Percentiles rank a stretch among this genome's conserved stretches.
phyloP scores from a whole-genome alignment of 2,329 filamentous ascomycete genomes.

The Talaromyces sp. region DNA sequence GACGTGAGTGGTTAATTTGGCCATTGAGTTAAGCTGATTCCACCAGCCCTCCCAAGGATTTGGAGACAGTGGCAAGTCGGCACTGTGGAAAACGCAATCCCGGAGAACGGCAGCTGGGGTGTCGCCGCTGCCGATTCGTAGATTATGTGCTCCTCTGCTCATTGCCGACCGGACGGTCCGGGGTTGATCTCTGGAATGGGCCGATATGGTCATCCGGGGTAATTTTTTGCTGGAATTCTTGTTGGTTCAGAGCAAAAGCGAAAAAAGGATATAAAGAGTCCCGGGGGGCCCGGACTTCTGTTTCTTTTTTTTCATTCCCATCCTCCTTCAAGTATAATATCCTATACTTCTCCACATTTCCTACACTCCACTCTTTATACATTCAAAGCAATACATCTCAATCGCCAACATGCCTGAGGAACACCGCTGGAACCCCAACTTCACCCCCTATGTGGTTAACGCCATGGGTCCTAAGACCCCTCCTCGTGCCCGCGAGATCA shows the following conservation, averaged over 20 bases:
- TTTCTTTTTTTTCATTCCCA: background rate
- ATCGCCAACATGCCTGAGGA: conserved; percentile 22
- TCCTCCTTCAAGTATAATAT: background rate
- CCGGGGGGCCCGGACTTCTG: background rate
- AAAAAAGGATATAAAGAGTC: background rate
- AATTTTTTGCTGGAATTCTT: background rate
- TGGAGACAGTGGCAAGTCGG: conserved; percentile 5
- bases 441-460: conserved; percentile 73
- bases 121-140: conserved; percentile 12
- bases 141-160: conserved; percentile 1
- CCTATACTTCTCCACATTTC: background rate
- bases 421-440: conserved; percentile 64
- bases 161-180: conserved; percentile 14
- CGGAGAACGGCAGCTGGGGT: conserved; percentile 17
- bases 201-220: conserved; percentile 10
- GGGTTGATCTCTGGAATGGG: conserved; percentile 3
- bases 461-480: conserved; percentile 71
- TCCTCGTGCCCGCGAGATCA: conserved; percentile 65
- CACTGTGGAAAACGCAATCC: conserved; percentile 15
- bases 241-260: background rate
- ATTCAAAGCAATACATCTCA: no score
- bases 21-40: background rate
- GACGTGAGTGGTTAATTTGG: background rate
- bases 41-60: background rate
- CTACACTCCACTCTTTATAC: background rate